phyloP scores from a whole-genome alignment of 169 alveolate species.

The Perkinsus chesapeaki region DNA sequence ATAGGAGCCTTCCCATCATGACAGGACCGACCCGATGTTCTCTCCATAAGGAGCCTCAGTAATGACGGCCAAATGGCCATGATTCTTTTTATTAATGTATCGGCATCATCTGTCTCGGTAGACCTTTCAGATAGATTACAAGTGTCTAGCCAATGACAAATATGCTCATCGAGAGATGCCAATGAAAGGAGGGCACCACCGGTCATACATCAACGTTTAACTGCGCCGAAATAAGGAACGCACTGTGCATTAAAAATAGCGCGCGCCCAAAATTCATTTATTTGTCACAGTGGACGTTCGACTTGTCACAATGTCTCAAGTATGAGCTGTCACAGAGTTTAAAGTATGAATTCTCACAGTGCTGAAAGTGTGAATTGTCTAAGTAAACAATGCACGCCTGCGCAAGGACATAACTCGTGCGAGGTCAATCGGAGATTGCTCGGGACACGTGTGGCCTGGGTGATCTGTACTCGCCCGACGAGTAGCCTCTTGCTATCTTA shows the following conservation, averaged over 20 bases:
- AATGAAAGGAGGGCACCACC: neutral
- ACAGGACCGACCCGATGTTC: neutral
- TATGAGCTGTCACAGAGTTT: too few species aligned
- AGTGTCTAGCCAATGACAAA: neutral
- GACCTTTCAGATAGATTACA: neutral
- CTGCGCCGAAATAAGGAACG: neutral
- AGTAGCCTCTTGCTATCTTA: too few species aligned
- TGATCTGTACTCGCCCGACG: too few species aligned
- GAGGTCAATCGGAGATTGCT: too few species aligned
- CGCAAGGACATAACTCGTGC: too few species aligned
- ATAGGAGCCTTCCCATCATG: neutral
- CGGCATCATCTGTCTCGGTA: neutral
- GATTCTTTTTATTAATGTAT: neutral
- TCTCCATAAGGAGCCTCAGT: neutral
- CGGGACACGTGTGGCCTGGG: too few species aligned
- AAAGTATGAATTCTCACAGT: too few species aligned
- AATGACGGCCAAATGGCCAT: neutral
- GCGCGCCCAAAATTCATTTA: neutral
- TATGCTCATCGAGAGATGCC: neutral
- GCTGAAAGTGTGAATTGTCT: too few species aligned
- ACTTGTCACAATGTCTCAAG: too few species aligned
- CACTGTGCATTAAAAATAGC: neutral
- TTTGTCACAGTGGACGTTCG: too few species aligned
- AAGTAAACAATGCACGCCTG: too few species aligned
- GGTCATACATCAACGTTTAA: neutral